Evolutionary conservation across 1,284 basidiomycete genomes (phyloP), one percentile per base, ranked within the genome.

Genomic region (Athelia sp.): DNA sequence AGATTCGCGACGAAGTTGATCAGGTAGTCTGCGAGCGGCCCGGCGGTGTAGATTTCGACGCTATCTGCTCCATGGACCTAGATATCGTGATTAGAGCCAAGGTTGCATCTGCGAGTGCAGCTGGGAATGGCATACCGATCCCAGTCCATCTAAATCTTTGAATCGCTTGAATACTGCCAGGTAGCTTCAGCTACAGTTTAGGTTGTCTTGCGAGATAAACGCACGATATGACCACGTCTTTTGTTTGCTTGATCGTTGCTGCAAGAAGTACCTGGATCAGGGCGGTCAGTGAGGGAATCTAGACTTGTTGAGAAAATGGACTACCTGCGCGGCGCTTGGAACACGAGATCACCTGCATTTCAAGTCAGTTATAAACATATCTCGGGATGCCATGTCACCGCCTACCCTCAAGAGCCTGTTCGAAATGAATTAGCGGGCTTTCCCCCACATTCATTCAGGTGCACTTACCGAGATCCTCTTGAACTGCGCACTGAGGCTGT

Each of bases 401-500:
- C 26, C 4, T 29, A 29, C 26, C 26, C 13, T 29, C 6, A 29
- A 29, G 13, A 4, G 26, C 26, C 26, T 29, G 26, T 29, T 29
- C 26, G 13, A 29, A 29, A 29, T 29, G n/a, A n/a, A n/a, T 29
- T 13, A 29, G 26, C 13, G 26, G 26, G 26, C 13, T 6, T 29
- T 4, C 26, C 4, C 26, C 6, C 13, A 4, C 4, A 29, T 29
- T 6, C 13, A 29, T 4, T 29, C 13, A 4, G 26, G 26, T 29
- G 26, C 6, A 29, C 26, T 29, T 29, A 29, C 26, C 13, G 26
- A 71, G 1, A 82, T 55, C 19, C 80, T 66, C 60, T 82, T 81
- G 63, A 66, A 82, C 52, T 81, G 69, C 0, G 75, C 73, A 0
- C 74, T 71, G 10, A 81, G 50, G 0, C 65, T 68, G 50, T 79